phyloP scores from a whole-genome alignment of 2,329 filamentous ascomycete genomes.

The Colletotrichum sp. region DNA sequence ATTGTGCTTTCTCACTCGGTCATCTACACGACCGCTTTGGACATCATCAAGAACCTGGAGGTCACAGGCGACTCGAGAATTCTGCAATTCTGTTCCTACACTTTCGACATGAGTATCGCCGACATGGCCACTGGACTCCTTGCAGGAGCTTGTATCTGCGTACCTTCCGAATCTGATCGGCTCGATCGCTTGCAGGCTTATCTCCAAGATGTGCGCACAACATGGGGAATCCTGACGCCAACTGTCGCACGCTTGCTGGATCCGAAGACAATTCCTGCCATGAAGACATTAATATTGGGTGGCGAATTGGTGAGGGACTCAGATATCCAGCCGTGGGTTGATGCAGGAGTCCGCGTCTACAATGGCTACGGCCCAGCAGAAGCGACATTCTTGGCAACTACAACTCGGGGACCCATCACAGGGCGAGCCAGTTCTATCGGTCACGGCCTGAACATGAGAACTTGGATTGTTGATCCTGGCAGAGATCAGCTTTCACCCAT shows the following conservation, averaged over 20 bases:
- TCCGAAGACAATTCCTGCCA: not conserved
- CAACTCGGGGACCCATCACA: not conserved
- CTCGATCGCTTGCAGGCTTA: constrained; percentile 46
- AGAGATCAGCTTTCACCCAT: constrained; percentile 27
- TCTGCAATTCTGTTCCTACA: constrained; percentile 55
- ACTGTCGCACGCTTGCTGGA: not conserved
- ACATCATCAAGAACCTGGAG: not conserved
- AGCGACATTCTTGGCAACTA: not conserved
- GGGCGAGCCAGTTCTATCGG: constrained; percentile 15
- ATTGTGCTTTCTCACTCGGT: constrained; percentile 39
- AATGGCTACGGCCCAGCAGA: not conserved
- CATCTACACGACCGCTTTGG: constrained; percentile 24
- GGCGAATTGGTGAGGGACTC: not conserved
- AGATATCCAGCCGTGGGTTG: not conserved
- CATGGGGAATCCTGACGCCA: not conserved
- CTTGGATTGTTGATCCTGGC: constrained; percentile 30
- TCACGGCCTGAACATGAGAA: constrained; percentile 26
- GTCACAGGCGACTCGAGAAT: constrained; percentile 19
- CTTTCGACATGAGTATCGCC: constrained; percentile 55
- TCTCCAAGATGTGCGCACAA: constrained; percentile 8
- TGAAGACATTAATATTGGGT: not conserved
- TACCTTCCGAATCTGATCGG: constrained; percentile 56
- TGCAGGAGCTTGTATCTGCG: constrained; percentile 62
- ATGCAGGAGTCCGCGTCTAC: not conserved
- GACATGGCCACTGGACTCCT: constrained; percentile 58